Base-by-base conservation (phyloP, 768 basidiomycete species). In the Russula virescens region DNA sequence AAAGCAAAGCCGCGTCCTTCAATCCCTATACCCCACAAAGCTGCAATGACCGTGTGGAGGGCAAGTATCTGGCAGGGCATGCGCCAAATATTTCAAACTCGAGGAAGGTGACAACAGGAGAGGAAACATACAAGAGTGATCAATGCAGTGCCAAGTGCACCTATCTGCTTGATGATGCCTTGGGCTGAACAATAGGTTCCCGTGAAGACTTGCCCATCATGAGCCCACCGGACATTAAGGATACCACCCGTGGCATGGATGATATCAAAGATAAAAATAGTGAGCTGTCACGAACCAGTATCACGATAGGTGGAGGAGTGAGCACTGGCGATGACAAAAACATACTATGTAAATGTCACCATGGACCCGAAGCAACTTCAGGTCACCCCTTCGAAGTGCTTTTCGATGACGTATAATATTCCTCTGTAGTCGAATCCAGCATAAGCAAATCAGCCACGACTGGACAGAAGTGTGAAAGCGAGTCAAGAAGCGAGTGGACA, bases 121-220 rank as follows among this genome's bases (percentile, higher is more conserved):
- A n/a, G n/a, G n/a, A n/a, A n/a, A 67, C 72, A 64, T 63, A 79
- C 78, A 16, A 79, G 71, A 21, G 77, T 80, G 3, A 75, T 73
- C 53, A 79, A 71, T 7, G 76, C 78, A 4, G 75, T 78, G 23
- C 73, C 74, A 11, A 77, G 75, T 55, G 79, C 79, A 7, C 79
- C 78, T 0, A 79, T 58, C 60, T 78, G 75, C 62, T 78, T 75
- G 3, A 79, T 65, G 49, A 74, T 69, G 16, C 76, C 75, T 68
- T 79, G 77, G 0, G 76, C 71, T 6, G 71, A 70, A 61, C 78
- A 79, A 55, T 72, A 78, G 0, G 51, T 16, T 11, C 76, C 75
- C 2, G 65, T 68, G 42, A 71, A 65, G 9, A 79, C 75, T 16
- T 67, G 66, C 11, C 77, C 76, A 9, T 64, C 58, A 31, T 69